Evolutionary conservation across 2,329 filamentous ascomycete genomes (phyloP).

Genomic region (Alternaria ventricosa): DNA sequence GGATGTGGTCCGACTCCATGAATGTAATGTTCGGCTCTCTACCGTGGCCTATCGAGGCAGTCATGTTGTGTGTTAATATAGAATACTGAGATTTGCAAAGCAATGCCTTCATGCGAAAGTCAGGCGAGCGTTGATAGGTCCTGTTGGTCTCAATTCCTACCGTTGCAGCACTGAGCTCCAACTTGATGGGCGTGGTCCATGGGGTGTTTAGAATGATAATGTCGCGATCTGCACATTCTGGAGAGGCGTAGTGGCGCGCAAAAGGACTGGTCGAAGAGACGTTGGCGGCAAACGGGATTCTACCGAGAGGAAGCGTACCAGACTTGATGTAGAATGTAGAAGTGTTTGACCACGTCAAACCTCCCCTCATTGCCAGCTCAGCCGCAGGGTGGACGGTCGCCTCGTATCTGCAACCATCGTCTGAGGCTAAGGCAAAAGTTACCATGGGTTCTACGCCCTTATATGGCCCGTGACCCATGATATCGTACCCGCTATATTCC

Average conservation of each 20-base stretch:
- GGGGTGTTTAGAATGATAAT: slow-evolving; percentile 26
- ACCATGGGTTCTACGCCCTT: slow-evolving; percentile 25
- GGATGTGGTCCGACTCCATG: neutral
- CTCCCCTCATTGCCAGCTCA: slow-evolving; percentile 17
- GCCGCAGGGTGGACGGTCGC: slow-evolving; percentile 13
- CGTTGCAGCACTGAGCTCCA: neutral
- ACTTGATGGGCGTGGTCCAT: slow-evolving; percentile 14
- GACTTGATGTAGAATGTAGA: slow-evolving; percentile 7
- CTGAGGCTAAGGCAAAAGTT: slow-evolving; percentile 14
- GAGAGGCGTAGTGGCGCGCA: slow-evolving; percentile 16
- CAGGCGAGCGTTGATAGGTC: slow-evolving; percentile 17
- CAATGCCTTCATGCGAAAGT: slow-evolving; percentile 18
- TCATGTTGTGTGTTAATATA: neutral
- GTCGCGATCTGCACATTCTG: slow-evolving; percentile 17
- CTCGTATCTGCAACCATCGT: slow-evolving; percentile 19
- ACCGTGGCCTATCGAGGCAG: neutral
- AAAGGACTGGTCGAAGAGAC: slow-evolving; percentile 7
- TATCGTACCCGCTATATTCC: slow-evolving; percentile 1
- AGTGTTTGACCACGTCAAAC: slow-evolving; percentile 18
- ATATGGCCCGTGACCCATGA: neutral
- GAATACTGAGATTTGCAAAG: slow-evolving; percentile 14
- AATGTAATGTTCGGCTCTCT: neutral
- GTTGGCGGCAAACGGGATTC: neutral
- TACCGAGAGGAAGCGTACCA: neutral
- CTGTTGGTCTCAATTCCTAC: neutral